A percentile compares a stretch with the other conserved stretches of the same genome.
Evolutionary conservation across 2,329 filamentous ascomycete species (phyloP).

Genomic region (Colletotrichum limetticola): DNA sequence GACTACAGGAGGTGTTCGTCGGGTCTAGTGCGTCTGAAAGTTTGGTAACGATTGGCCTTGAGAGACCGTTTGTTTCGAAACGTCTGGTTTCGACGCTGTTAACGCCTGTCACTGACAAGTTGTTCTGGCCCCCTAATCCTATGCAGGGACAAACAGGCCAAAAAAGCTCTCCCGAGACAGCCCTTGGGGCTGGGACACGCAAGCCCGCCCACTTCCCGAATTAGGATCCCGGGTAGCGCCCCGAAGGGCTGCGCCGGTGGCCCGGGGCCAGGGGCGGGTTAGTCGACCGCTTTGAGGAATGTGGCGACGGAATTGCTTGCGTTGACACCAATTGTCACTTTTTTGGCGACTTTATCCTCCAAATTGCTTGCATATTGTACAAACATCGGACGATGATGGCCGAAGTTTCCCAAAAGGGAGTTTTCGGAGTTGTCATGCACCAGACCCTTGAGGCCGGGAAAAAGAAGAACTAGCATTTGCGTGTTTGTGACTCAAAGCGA

Average conservation of each 20-base stretch:
- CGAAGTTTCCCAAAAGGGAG: conserved; percentile 9
- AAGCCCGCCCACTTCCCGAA: conserved; percentile 33
- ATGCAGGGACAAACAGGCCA: neutral
- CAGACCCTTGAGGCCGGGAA: neutral
- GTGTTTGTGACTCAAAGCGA: neutral
- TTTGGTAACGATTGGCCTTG: conserved; percentile 14
- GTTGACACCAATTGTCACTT: neutral
- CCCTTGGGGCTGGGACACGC: conserved; percentile 17
- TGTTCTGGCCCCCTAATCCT: neutral
- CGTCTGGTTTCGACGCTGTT: conserved; percentile 4
- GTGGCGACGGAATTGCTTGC: conserved; percentile 6
- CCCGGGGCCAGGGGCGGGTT: conserved; percentile 12
- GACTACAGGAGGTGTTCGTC: conserved; percentile 12
- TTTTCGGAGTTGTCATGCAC: neutral
- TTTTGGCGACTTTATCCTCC: neutral
- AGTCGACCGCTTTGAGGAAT: conserved; percentile 9
- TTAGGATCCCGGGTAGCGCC: conserved; percentile 17
- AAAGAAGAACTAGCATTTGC: neutral
- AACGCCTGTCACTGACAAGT: neutral
- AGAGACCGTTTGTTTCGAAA: conserved; percentile 27
- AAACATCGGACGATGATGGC: conserved; percentile 16
- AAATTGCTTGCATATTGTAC: conserved; percentile 14
- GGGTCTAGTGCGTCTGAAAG: neutral
- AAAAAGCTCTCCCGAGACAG: neutral
- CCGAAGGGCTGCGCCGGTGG: conserved; percentile 16